Base-by-base conservation (phyloP, 495 filamentous ascomycete genomes). In the Sphaerosporella brunnea region DNA sequence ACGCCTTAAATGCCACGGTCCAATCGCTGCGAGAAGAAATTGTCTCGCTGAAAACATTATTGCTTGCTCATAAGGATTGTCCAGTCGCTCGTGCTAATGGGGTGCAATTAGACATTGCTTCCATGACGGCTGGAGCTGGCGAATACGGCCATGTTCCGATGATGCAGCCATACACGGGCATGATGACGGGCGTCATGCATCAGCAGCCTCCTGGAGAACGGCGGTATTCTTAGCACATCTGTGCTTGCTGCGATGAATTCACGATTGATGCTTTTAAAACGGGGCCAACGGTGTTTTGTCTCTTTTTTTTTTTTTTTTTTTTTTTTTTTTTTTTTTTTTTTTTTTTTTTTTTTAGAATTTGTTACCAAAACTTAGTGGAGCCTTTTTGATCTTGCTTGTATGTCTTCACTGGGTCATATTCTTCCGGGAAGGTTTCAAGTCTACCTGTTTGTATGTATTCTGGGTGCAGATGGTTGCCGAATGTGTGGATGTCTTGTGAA, bases 41-140 rank as follows among this genome's bases (percentile, higher is more conserved):
- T 44, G 85, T 96, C 53, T 87, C 85, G 46, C 73, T 97, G 35
- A 97, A 96, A 69, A 93, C 85, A 0, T 69, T 96, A 1, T 68
- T 97, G 28, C 71, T 96, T 4, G 86, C 87, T 1, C 90, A 97
- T 63, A 97, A 97, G 61, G 92, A 97, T 61, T 97, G 90, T 54
- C 84, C 92, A 1, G 80, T 96, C 19, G 81, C 84, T 5, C 83
- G 92, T 58, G 74, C 79, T 21, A 92, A 96, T 62, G 84, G 86
- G 9, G 63, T 94, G 8, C 7, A 57, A 26, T 23, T 43, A 13
- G 40, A 24, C 24, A 24, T 43, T 13, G 2, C 3, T 13, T 25
- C 40, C 23, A 11, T 43, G 1, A n/a, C 43, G 9, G 34, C 2
- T 4, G 45, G 45, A 38, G 9, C 9, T 7, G 19, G 11, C 8